Conservation (phyloP, 2,329 filamentous ascomycete species). For the Fusarium floridanum region DNA sequence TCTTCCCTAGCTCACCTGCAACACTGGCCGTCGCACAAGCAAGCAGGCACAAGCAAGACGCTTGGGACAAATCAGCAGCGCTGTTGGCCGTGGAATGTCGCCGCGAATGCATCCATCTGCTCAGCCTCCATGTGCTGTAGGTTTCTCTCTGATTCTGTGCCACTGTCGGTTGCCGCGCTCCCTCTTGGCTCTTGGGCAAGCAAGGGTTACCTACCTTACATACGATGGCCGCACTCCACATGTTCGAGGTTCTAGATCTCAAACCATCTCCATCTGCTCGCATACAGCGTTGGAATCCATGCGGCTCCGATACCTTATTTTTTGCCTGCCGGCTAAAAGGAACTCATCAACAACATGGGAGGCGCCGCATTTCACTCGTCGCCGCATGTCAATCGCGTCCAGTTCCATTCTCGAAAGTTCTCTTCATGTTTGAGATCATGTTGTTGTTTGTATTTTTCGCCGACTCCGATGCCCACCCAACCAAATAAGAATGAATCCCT, state of each 20-base stretch:
- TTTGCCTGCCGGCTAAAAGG: not conserved
- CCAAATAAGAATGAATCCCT: constrained; percentile 23
- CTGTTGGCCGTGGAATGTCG: constrained; percentile 20
- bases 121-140: constrained; percentile 18
- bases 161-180: constrained; percentile 8
- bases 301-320: constrained; percentile 25
- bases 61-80: not conserved
- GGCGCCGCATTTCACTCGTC: not conserved
- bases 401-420: not conserved
- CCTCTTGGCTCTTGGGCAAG: not conserved
- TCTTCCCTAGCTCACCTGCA: constrained; percentile 1
- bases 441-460: constrained; percentile 13
- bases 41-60: not conserved
- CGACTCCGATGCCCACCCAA: constrained; percentile 37
- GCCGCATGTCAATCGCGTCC: constrained; percentile 1
- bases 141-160: not conserved
- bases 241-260: constrained; percentile 31
- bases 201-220: not conserved
- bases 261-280: constrained; percentile 26
- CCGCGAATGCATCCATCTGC: constrained; percentile 26
- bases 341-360: not conserved
- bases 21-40: constrained; percentile 17
- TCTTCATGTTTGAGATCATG: constrained; percentile 16
- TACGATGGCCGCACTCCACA: constrained; percentile 25
- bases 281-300: constrained; percentile 26